Percentiles rank a stretch among this genome's conserved stretches.
These are phyloP conservation scores for Phlyctochytrium planicorne DNA, from an alignment of 192 early-diverging fungal species.

Conservation along the genomic window DNA sequence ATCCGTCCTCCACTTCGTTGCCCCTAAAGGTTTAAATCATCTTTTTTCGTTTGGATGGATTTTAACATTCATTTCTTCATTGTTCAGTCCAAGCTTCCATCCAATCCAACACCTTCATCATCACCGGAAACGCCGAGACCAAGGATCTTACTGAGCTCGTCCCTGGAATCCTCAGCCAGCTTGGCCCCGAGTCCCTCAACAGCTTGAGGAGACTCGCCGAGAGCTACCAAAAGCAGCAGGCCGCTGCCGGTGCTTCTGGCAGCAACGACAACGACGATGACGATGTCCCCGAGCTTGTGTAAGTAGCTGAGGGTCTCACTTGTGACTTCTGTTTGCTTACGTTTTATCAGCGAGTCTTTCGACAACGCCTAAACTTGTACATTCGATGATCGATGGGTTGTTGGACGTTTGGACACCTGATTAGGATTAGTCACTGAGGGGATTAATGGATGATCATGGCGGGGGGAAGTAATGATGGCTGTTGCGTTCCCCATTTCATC, in stretches of 20 bases:
- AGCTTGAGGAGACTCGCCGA: conserved; percentile 85
- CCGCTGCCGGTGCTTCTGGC: conserved; percentile 34
- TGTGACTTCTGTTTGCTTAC: background rate
- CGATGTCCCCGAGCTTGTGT: conserved; percentile 92
- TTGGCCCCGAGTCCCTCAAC: conserved; percentile 86
- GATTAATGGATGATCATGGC: too few species aligned
- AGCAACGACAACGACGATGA: conserved; percentile 65
- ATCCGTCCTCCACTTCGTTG: conserved; percentile 86
- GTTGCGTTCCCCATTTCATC: too few species aligned
- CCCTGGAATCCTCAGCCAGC: conserved; percentile 76
- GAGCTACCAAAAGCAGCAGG: conserved; percentile 69
- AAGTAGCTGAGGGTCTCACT: conserved; percentile 33
- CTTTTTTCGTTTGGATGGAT: conserved; percentile 1
- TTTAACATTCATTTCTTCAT: background rate
- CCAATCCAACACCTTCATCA: conserved; percentile 91
- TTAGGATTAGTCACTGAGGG: too few species aligned
- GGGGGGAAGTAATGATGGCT: too few species aligned
- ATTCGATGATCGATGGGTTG: too few species aligned
- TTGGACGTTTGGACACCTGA: too few species aligned
- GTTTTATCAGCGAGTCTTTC: conserved; percentile 3
- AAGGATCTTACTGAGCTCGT: conserved; percentile 86
- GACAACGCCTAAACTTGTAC: conserved; percentile 5
- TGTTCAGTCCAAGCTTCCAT: conserved; percentile 73
- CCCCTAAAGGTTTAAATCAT: conserved; percentile 72
- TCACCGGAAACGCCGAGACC: conserved; percentile 78